Conservation (phyloP, 2,329 filamentous ascomycete genomes). For the Rosellinia necatrix region DNA sequence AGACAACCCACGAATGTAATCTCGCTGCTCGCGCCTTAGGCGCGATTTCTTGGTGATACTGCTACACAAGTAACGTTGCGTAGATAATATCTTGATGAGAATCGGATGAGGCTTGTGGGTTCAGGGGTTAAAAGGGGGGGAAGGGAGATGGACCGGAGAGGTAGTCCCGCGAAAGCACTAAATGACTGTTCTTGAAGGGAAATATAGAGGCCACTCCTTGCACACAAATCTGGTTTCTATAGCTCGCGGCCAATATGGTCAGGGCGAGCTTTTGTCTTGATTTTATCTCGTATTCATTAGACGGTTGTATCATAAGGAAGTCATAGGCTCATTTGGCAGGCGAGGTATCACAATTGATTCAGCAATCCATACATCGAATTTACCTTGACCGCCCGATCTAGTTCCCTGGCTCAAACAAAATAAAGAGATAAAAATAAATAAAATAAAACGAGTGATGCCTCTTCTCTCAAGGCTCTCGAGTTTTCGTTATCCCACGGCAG, state of each 20-base stretch:
- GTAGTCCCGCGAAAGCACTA: background rate
- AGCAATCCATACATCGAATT: constrained; percentile 4
- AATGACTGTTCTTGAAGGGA: constrained; percentile 8
- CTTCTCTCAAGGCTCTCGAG: background rate
- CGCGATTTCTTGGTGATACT: background rate
- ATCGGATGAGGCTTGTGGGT: background rate
- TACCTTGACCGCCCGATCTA: background rate
- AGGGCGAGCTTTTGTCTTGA: constrained; percentile 14
- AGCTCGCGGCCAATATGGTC: background rate
- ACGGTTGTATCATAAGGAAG: constrained; percentile 30
- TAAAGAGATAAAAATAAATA: no score
- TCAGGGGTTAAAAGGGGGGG: constrained; percentile 2
- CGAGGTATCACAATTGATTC: constrained; percentile 25
- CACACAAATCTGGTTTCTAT: constrained; percentile 14
- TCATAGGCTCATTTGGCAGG: constrained; percentile 21
- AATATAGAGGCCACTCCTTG: background rate
- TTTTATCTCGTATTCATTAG: constrained; percentile 28
- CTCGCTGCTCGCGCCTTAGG: background rate
- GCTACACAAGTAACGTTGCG: background rate
- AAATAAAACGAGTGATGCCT: no score
- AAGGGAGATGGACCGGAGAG: constrained; percentile 6
- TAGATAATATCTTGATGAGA: background rate
- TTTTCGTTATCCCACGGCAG: constrained; percentile 12
- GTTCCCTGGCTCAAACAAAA: background rate
- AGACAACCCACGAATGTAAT: background rate